Conservation (phyloP, 768 basidiomycete species). For the Lactarius hatsudake region DNA sequence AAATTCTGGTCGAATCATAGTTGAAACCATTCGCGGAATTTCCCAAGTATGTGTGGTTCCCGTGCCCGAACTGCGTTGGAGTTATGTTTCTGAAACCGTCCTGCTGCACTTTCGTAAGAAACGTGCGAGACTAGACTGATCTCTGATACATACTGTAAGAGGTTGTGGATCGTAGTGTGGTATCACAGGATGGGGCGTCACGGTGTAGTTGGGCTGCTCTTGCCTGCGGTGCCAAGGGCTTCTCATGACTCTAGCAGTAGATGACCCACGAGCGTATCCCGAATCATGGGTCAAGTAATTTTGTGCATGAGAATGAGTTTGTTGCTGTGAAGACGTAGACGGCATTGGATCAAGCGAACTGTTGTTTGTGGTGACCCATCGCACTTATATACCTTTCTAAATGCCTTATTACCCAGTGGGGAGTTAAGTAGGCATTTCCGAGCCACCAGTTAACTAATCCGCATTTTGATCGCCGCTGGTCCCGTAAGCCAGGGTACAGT, state of each 20-base stretch:
- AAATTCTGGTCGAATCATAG: not conserved
- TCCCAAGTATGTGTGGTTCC: not conserved
- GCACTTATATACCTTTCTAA: not conserved
- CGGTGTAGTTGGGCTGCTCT: not conserved
- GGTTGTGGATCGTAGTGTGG: not conserved
- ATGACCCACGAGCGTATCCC: not conserved
- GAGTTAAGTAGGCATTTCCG: not conserved
- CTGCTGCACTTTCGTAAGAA: not conserved
- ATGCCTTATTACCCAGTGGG: not conserved
- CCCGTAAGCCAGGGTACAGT: not conserved
- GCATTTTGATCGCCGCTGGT: not conserved
- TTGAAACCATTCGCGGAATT: not conserved
- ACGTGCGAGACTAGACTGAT: not conserved
- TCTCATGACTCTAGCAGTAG: not conserved
- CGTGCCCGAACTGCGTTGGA: no score
- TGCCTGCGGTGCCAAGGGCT: not conserved
- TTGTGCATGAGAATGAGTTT: not conserved
- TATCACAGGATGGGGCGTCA: not conserved
- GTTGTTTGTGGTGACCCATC: not conserved
- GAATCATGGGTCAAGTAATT: not conserved
- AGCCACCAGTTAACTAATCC: not conserved
- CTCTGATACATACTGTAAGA: not conserved
- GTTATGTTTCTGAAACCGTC: not conserved
- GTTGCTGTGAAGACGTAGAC: not conserved
- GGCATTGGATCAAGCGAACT: not conserved